Conservation (phyloP, 306 rosid genomes). For the Quercus alba region DNA sequence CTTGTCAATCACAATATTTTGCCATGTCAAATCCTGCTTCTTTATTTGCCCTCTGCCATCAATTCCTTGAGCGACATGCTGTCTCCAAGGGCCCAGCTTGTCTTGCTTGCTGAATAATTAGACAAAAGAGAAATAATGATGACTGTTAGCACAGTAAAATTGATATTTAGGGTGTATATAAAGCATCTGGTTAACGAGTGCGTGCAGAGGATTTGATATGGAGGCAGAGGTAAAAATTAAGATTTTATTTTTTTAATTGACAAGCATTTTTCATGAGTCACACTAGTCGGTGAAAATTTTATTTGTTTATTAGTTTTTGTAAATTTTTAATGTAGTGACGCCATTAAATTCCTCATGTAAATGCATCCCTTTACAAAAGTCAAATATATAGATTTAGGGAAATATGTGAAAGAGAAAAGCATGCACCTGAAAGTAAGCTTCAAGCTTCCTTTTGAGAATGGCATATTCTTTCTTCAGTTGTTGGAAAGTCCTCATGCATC, state of each 20-base stretch:
- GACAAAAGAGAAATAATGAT: neutral
- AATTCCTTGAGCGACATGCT: conserved; percentile 52
- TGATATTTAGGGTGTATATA: neutral
- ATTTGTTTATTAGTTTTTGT: too few relatives aligned
- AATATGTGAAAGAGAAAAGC: neutral
- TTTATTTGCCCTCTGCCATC: neutral
- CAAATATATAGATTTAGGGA: too few relatives aligned
- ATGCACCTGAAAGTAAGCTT: conserved; percentile 82
- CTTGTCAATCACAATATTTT: neutral
- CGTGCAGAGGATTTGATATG: too few relatives aligned
- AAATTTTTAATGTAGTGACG: too few relatives aligned
- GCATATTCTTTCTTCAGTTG: conserved; percentile 79
- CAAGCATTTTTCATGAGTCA: too few relatives aligned
- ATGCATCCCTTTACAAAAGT: too few relatives aligned
- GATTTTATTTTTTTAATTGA: too few relatives aligned
- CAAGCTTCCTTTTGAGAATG: conserved; percentile 76
- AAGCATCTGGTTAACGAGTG: too few relatives aligned
- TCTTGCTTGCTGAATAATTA: conserved; percentile 48
- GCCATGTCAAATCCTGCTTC: neutral
- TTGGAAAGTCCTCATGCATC: conserved; percentile 81
- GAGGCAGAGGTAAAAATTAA: too few relatives aligned
- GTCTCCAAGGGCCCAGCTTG: conserved; percentile 56
- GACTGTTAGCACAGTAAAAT: neutral
- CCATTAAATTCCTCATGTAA: too few relatives aligned
- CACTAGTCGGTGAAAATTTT: too few relatives aligned